Conservation (phyloP, 2,329 filamentous ascomycete genomes). For the Sclerotinia nivalis region DNA sequence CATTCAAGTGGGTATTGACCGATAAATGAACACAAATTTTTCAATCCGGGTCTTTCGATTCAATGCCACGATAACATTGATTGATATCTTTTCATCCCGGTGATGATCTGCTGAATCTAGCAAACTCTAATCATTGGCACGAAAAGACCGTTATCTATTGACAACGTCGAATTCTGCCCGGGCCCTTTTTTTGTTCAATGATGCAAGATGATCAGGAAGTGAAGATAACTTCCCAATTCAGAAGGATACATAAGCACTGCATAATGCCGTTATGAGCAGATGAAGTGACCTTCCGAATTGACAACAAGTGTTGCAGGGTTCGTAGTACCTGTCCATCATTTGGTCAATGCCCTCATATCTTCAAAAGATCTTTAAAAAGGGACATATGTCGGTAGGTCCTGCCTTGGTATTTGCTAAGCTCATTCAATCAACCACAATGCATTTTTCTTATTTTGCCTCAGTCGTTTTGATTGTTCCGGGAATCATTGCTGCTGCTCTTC, state of each 20-base stretch:
- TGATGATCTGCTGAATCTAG: neutral
- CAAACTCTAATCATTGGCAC: neutral
- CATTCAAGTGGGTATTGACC: neutral
- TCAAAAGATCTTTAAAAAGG: conserved; percentile 10
- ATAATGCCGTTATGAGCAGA: neutral
- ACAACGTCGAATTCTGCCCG: neutral
- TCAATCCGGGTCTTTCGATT: neutral
- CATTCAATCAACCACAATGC: conserved; percentile 21
- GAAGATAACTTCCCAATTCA: conserved; percentile 8
- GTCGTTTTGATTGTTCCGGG: neutral
- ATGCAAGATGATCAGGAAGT: conserved; percentile 13
- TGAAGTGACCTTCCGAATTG: conserved; percentile 20
- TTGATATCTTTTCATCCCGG: no score
- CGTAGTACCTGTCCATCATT: conserved; percentile 5
- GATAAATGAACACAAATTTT: neutral
- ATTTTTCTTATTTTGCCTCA: conserved; percentile 12
- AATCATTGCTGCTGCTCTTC: conserved; percentile 10
- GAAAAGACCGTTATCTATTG: conserved; percentile 1
- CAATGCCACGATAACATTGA: neutral
- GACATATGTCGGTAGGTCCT: neutral
- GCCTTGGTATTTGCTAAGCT: conserved; percentile 3
- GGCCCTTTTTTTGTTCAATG: neutral
- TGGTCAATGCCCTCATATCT: conserved; percentile 1
- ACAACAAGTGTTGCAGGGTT: conserved; percentile 22
- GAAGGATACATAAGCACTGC: conserved; percentile 17